phyloP scores from a whole-genome alignment of 768 basidiomycete genomes.

The Mycena indigotica region DNA sequence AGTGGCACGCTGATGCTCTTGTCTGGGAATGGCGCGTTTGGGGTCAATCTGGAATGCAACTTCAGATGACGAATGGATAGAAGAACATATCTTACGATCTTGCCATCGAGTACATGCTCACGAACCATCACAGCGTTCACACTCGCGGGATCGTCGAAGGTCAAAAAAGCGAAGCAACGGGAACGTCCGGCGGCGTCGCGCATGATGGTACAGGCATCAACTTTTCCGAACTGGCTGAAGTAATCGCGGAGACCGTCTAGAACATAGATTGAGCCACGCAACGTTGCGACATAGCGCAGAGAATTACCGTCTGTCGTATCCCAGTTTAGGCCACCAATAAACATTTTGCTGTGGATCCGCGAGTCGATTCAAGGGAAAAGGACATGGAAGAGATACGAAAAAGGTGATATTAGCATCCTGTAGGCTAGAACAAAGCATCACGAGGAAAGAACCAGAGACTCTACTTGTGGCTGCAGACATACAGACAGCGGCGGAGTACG shows the following conservation, averaged over 20 bases:
- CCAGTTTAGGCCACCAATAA: slow-evolving; percentile 99
- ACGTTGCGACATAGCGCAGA: slow-evolving; percentile 38
- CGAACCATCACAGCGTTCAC: slow-evolving; percentile 96
- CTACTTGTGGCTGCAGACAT: slow-evolving; percentile 75
- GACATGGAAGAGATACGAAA: slow-evolving; percentile 46
- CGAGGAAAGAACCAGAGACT: slow-evolving; percentile 57
- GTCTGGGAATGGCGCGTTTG: slow-evolving; percentile 96
- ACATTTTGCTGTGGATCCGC: slow-evolving; percentile 89
- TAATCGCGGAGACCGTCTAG: slow-evolving; percentile 80
- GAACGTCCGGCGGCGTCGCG: slow-evolving; percentile 94
- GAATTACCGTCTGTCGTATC: slow-evolving; percentile 96
- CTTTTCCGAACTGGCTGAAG: slow-evolving; percentile 94
- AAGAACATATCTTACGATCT: slow-evolving; percentile 71
- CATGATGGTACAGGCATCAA: slow-evolving; percentile 99
- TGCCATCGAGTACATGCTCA: slow-evolving; percentile 94
- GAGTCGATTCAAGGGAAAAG: slow-evolving; percentile 28
- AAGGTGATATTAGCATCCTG: slow-evolving; percentile 78
- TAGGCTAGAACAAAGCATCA: slow-evolving; percentile 73
- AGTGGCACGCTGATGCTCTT: slow-evolving; percentile 90
- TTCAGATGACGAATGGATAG: slow-evolving; percentile 3
- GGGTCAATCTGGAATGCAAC: slow-evolving; percentile 81
- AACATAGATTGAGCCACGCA: slow-evolving; percentile 46
- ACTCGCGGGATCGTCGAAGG: slow-evolving; percentile 89
- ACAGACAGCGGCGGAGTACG: slow-evolving; percentile 57
- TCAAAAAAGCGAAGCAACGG: slow-evolving; percentile 96